phyloP scores from a whole-genome alignment of 345 rosid species.

The Gynandropsis gynandra region DNA sequence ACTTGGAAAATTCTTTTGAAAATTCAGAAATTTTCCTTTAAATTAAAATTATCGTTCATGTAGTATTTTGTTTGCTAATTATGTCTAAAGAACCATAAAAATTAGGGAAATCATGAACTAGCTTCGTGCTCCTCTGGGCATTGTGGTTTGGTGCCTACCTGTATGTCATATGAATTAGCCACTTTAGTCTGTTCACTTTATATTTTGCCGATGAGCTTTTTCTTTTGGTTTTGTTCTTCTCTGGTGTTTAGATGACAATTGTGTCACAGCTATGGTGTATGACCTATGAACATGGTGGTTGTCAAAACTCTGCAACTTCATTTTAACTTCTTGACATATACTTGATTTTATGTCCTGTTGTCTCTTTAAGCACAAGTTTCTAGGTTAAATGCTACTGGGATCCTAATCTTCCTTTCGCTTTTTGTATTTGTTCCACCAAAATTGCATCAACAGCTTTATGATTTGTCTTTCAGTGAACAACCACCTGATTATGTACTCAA shows the following conservation, averaged over 20 bases:
- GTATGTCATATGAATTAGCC: too few species aligned
- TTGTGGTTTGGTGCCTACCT: too few species aligned
- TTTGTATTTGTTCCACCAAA: slow-evolving; percentile 1
- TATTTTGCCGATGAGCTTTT: neutral
- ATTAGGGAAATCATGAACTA: too few species aligned
- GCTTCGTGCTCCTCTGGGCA: too few species aligned
- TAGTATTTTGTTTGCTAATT: too few species aligned
- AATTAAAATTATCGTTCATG: too few species aligned
- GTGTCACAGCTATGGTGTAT: too few species aligned
- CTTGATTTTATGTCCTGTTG: slow-evolving; percentile 38
- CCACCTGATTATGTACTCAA: slow-evolving; percentile 94
- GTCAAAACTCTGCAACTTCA: slow-evolving; percentile 13
- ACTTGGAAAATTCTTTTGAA: too few species aligned
- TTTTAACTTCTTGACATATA: slow-evolving; percentile 17
- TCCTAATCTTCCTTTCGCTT: neutral
- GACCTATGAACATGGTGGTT: too few species aligned
- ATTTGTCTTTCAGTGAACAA: slow-evolving; percentile 57
- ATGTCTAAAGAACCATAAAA: too few species aligned
- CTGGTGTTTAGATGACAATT: neutral
- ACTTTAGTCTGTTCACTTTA: too few species aligned
- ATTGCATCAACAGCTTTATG: slow-evolving; percentile 22
- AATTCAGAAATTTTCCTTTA: too few species aligned
- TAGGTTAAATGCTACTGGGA: slow-evolving; percentile 7
- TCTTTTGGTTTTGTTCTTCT: neutral
- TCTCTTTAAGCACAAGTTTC: slow-evolving; percentile 6